Base-by-base conservation (phyloP, 1,284 basidiomycete genomes). In the Neonothopanus nambi region DNA sequence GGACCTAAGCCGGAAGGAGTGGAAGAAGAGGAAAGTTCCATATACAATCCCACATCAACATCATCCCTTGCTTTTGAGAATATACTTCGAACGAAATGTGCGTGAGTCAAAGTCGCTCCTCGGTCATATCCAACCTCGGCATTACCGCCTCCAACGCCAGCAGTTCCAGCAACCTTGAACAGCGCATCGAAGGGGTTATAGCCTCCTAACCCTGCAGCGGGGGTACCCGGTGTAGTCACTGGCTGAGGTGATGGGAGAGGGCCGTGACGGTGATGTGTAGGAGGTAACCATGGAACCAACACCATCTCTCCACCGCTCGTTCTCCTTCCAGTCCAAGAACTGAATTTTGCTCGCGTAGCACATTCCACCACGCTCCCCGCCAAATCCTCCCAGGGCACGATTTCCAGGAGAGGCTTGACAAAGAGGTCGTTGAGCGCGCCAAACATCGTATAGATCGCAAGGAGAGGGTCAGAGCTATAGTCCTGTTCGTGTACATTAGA, bases 391-490 rank as follows among this genome's bases (percentile, higher is more conserved):
- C 82, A 79, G 4, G 73, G 77, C 61, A 77, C 89, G 68, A 79
- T 84, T 7, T 84, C 79, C 30, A 95, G 75, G 6, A 89, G 81
- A 1, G 85, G 77, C 1, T 76, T 73, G n/a, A 95, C 81, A 0
- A 81, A 74, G 28, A 96, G 74, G 23, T 85, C 81, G 59, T 89
- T 85, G 43, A 96, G 79, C 50, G 84, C 79, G 1, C 87, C 90
- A 68, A 95, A 96, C 65, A 90, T 91, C 58, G 84, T 82, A 73
- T 94, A 92, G 46, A 98, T 84, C 33, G 88, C 82, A 7, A 96
- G 77, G 3, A 97, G 70, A 2, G 93, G 85, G 64, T 98, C 96
- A 7, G 84, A 76, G 53, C 91, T 85, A 1, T 81, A 80, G 30
- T 85, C 85, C 6, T 40, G 49, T 15, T 51, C 40, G 18, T 37